Evolutionary conservation across 1,284 basidiomycete species (phyloP), one percentile per base, ranked within the genome.

Genomic region (Sporisorium scitamineum): DNA sequence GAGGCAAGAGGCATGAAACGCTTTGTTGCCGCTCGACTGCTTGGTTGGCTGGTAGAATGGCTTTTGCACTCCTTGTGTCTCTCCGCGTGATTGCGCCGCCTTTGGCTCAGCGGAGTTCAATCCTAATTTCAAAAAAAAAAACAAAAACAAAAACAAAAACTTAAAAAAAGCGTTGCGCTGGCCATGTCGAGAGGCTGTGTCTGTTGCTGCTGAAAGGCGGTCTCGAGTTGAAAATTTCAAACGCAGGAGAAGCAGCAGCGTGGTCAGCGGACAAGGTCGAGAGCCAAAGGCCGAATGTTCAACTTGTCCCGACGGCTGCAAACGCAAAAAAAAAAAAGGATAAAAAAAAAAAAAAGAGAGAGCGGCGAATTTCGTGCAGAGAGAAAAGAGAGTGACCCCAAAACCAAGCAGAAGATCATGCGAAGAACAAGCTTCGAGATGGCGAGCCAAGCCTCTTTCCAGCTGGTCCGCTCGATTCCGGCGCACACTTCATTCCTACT

Each of bases 401-500:
- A 31, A 26, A 14, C 22, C 8, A 29, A 20, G 27, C 27, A 31
- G 18, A 16, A 9, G 10, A 20, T 50, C 27, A 52, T 34, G 24
- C 44, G 20, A 45, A 42, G 41, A n/a, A 5, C 8, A 11, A n/a
- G 18, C 20, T 34, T 34, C 31, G 26, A 24, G 24, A 54, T 7
- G 52, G 52, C 52, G 10, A 52, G 32, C 31, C 31, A 52, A 56
- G 42, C 54, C 42, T 55, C 42, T n/a, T n/a, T n/a, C n/a, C n/a
- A n/a, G 20, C 13, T 26, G 22, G 53, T 47, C 45, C 45, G 47
- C 60, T 62, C 53, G 27, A 62, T 50, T 53, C 60, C 60, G 60
- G 45, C 60, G 60, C 44, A 53, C 31, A 24, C 31, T 16, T 26
- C 26, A 20, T 29, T 34, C 47, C 9, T 9, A 20, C 39, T 20